phyloP scores from a whole-genome alignment of 2,329 filamentous ascomycete genomes.

The Penicillium glabrum region DNA sequence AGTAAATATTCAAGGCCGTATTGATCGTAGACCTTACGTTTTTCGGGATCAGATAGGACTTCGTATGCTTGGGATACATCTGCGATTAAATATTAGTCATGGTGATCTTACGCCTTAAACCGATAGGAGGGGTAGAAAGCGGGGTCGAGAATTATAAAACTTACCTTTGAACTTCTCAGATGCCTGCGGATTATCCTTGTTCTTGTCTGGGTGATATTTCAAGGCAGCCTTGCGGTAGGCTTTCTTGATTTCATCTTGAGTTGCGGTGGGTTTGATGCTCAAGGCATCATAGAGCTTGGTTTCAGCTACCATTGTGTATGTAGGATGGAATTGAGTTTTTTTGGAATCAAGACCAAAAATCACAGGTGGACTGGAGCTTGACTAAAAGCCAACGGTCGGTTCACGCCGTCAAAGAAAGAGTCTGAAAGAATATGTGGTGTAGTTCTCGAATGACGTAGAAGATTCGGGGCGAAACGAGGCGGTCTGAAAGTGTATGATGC shows the following conservation, averaged over 20 bases:
- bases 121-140: neutral
- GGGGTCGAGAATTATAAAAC: slow-evolving; percentile 10
- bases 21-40: slow-evolving; percentile 92
- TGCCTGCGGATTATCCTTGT: slow-evolving; percentile 83
- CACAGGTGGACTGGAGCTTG: neutral
- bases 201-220: slow-evolving; percentile 97
- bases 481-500: neutral
- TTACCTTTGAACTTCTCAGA: slow-evolving; percentile 88
- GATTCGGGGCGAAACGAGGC: slow-evolving; percentile 21
- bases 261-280: slow-evolving; percentile 72
- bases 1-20: slow-evolving; percentile 92
- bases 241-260: slow-evolving; percentile 96
- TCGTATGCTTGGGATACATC: slow-evolving; percentile 97
- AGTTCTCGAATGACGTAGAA: slow-evolving; percentile 38
- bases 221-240: slow-evolving; percentile 79
- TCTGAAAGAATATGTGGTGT: slow-evolving; percentile 3
- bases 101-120: neutral
- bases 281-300: slow-evolving; percentile 92
- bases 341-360: neutral
- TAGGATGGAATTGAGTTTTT: slow-evolving; percentile 13
- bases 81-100: slow-evolving; percentile 24
- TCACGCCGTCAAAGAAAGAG: neutral
- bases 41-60: slow-evolving; percentile 94
- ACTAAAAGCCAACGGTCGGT: slow-evolving; percentile 10
- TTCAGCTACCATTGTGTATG: slow-evolving; percentile 75